These are phyloP conservation scores for Besnoitia besnoiti DNA, from an alignment of 169 alveolate genomes.

Conservation along the genomic window DNA sequence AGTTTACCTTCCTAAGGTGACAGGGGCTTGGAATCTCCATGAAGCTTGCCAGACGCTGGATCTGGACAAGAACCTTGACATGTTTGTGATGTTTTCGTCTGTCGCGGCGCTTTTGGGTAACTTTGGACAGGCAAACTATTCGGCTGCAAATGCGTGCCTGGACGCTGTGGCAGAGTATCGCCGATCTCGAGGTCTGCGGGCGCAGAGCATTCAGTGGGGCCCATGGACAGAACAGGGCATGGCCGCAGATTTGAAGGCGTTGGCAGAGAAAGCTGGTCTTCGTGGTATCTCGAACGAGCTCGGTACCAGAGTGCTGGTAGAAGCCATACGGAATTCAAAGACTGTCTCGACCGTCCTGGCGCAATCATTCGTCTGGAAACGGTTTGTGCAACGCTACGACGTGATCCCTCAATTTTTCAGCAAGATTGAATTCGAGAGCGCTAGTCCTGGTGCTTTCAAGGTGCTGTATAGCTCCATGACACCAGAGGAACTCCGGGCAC, in stretches of 20 bases:
- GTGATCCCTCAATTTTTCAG: conserved; percentile 55
- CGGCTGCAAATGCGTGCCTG: conserved; percentile 75
- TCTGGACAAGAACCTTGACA: conserved; percentile 55
- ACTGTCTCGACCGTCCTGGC: conserved; percentile 66
- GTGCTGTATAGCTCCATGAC: conserved; percentile 45
- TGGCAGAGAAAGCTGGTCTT: conserved; percentile 70
- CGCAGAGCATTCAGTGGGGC: conserved; percentile 76
- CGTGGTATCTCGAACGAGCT: conserved; percentile 74
- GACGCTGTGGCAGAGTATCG: conserved; percentile 68
- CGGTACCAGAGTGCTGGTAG: conserved; percentile 71
- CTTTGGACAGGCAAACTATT: conserved; percentile 76
- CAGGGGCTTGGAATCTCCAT: conserved; percentile 77
- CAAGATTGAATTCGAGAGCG: conserved; percentile 32
- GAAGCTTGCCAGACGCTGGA: conserved; percentile 6
- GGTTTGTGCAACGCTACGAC: conserved; percentile 62
- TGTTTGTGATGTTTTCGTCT: conserved; percentile 76
- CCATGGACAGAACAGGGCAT: conserved; percentile 78
- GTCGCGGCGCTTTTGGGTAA: conserved; percentile 78
- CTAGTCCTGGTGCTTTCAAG: conserved; percentile 27
- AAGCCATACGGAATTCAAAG: conserved; percentile 24
- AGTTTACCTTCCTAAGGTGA: conserved; percentile 71
- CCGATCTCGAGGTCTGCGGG: conserved; percentile 67
- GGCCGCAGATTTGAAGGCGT: conserved; percentile 35
- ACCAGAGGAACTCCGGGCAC: conserved; percentile 11
- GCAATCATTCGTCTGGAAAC: conserved; percentile 73